Base-by-base conservation (phyloP, 2,329 filamentous ascomycete genomes). In the Dothideomycetes sp. region DNA sequence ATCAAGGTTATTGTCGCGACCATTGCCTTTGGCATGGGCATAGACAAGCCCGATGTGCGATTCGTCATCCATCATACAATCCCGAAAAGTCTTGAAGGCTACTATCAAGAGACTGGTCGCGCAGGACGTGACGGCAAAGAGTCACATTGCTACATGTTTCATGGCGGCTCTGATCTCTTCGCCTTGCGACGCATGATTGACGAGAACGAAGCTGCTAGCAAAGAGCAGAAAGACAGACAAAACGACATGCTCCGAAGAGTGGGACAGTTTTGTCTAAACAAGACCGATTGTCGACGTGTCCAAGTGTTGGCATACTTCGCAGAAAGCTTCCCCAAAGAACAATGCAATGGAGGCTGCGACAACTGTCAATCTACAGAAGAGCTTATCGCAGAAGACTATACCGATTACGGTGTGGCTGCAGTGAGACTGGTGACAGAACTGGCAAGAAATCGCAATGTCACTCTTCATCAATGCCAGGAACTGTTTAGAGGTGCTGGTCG, bases 11-110 rank as follows among this genome's bases (percentile, higher is more conserved):
- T 98, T 30, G 91, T 98, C 35, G 93, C 91, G 15, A 98, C 91
- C 0, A 96, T 98, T 59, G 91, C 91, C 17, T 98, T 98, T 57
- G 91, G 91, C 5, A 98, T 98, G 91, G 91, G 91, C n/a, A 98
- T 98, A 49, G 91, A 98, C 67, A 98, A 98, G 60, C 77, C 88
- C 1, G 83, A 98, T 58, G 91, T 98, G 33, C 83, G 91, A 19
- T 98, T 94, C 58, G 91, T 98, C 23, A 85, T 98, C 28, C 93
- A 98, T 56, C 82, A 94, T 53, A 84, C 80, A 30, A 71, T 98
- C 5, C 91, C 91, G 1, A 96, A 98, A 62, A 95, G 86, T 53
- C 67, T 98, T 40, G 91, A 98, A 63, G 91, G 91, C 1, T 98
- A 98, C 60, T 98, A 98, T 56, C 91, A 98, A 58, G 91, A 98